Conservation (phyloP, 1,139 yeast genomes). For the Wickerhamiella pararugosa region DNA sequence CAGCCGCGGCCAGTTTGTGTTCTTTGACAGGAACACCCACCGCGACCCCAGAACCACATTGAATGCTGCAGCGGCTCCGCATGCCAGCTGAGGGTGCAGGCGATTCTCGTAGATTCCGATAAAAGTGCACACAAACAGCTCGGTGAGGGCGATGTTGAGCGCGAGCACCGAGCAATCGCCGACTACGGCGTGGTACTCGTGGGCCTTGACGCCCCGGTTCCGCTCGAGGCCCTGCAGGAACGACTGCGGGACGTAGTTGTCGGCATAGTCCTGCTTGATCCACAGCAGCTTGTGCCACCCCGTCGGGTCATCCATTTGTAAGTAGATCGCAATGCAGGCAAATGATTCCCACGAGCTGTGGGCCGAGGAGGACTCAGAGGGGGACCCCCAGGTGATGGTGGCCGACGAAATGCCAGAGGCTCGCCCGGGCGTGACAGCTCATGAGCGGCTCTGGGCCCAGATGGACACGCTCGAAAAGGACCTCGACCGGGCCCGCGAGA, state of each 20-base stretch:
- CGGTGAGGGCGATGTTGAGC: constrained; percentile 46
- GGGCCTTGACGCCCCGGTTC: constrained; percentile 57
- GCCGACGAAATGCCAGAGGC: constrained; percentile 21
- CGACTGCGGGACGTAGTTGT: constrained; percentile 71
- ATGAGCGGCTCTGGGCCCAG: constrained; percentile 76
- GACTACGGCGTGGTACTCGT: constrained; percentile 47
- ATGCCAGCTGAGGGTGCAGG: constrained; percentile 24
- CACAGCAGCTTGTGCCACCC: constrained; percentile 80
- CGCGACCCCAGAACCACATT: constrained; percentile 18
- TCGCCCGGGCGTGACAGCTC: constrained; percentile 26
- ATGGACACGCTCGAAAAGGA: constrained; percentile 80
- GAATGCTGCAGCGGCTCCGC: constrained; percentile 19
- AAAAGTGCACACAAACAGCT: constrained; percentile 48
- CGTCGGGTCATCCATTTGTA: neutral
- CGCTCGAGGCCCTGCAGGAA: constrained; percentile 67
- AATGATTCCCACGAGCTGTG: neutral
- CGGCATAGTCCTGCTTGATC: constrained; percentile 77
- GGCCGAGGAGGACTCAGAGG: neutral
- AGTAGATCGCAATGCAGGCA: neutral
- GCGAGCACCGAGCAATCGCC: constrained; percentile 58
- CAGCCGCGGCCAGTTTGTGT: constrained; percentile 17
- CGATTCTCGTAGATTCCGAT: constrained; percentile 29
- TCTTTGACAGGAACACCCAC: constrained; percentile 17
- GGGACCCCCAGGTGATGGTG: neutral
- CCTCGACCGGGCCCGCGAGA: constrained; percentile 44